Base-by-base conservation (phyloP, 129 eudicot genomes). In the Lactuca saligna region DNA sequence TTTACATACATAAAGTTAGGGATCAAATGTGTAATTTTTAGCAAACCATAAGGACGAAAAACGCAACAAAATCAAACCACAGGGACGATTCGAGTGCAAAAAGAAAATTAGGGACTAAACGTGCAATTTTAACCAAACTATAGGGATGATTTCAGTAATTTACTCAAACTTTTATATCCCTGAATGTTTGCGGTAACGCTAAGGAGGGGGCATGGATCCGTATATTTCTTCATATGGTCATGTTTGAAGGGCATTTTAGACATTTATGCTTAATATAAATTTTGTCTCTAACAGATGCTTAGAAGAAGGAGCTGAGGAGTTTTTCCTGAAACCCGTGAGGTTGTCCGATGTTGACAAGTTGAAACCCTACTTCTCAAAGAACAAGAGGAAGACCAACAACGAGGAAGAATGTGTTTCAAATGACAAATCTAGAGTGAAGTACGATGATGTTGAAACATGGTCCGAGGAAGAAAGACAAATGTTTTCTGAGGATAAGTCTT, bases 221-320 rank as follows among this genome's bases (percentile, higher is more conserved):
- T 25, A 25, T 25, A 25, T 25, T 25, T 2, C 29, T 25, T 25
- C 1, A 25, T 63, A 14, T 3, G 9, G 61, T 3, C 60, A 12
- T 8, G 3, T 37, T 49, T 8, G 7, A 58, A 58, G 48, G 57
- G 49, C 8, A 9, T 73, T 73, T 74, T 64, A 55, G 57, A 16
- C 49, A 35, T 57, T 61, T 64, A 61, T 14, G 60, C 53, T 61
- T 39, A 32, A 16, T 3, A 8, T 41, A 17, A 57, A 63, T 57
- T 39, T 46, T 50, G 3, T 42, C 59, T 11, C 50, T 34, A 13
- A 6, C 62, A 84, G 91, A 75, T 90, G 97, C 78, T 58, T 90
- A 62, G 95, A 90, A 76, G 83, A 90, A 68, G 97, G 97, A 38
- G 95, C 97, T 4, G 87, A 90, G 17, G 91, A 90, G 68, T 90